A percentile compares a stretch with the other conserved stretches of the same genome.
These are phyloP conservation scores for Nosema muscidifuracis DNA, from an alignment of 371 early-diverging fungal genomes.

Conservation along the genomic window DNA sequence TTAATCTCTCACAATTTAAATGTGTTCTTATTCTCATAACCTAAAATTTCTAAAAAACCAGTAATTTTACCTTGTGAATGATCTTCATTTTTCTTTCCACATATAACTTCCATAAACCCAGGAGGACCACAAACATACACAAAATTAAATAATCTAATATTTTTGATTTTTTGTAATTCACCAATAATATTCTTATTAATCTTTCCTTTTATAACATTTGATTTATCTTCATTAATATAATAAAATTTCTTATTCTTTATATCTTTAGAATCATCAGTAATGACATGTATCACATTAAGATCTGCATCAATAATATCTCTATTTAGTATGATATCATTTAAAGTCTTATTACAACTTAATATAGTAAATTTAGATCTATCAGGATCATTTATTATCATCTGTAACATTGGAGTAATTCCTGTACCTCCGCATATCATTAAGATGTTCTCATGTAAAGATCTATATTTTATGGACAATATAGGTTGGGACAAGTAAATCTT, in stretches of 20 bases:
- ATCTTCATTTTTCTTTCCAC: conserved; percentile 75
- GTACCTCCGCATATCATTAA: conserved; percentile 90
- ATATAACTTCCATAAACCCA: conserved; percentile 69
- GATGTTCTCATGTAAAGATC: conserved; percentile 64
- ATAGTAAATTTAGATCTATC: conserved; percentile 76
- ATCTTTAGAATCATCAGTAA: conserved; percentile 60
- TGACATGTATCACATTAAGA: conserved; percentile 73
- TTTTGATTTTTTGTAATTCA: not conserved
- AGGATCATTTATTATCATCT: conserved; percentile 64
- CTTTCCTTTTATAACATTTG: not conserved
- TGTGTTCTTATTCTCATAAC: too few species aligned
- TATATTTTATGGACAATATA: conserved; percentile 8
- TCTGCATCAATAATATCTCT: conserved; percentile 72
- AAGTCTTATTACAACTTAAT: conserved; percentile 74
- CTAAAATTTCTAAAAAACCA: conserved; percentile 73
- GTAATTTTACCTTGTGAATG: conserved; percentile 71
- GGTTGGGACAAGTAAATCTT: not conserved
- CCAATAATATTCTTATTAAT: not conserved
- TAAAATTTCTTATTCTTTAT: not conserved
- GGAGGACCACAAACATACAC: conserved; percentile 74
- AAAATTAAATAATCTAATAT: conserved; percentile 62
- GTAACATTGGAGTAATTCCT: conserved; percentile 82
- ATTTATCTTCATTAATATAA: not conserved
- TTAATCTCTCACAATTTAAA: too few species aligned
- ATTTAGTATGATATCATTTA: conserved; percentile 74